Base-by-base conservation (phyloP, 148 eudicot species). In the Polygonum maritimum region DNA sequence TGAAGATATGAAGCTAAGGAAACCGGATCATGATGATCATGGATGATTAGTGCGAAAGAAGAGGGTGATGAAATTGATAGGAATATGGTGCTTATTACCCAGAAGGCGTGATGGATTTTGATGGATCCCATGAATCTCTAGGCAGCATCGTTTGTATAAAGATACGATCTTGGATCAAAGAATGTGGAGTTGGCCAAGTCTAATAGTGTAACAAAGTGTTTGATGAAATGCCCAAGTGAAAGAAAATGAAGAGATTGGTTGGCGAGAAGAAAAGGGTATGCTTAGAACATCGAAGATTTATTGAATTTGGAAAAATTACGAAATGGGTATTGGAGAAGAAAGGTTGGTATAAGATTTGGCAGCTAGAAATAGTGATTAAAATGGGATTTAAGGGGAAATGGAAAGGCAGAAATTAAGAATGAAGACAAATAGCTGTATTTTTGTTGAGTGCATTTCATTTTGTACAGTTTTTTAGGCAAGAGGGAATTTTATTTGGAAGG, bases 111-210 rank as follows among this genome's bases (percentile, higher is more conserved):
- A 76, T 81, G 76, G 54, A 38, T 76, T 65, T 33, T 80, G 78
- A 76, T 77, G 39, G 83, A 86, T 82, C 89, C 92, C 96, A 90
- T 90, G 84, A 86, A 81, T 77, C 55, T 22, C 81, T 41, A 0
- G 14, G n/a, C 40, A 67, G 21, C 71, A 67, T 67, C 45, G 21
- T 67, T 67, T 67, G n/a, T 67, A 36, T 36, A 45, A 67, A 38
- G 44, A 15, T 67, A 5, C 38, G 21, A 1, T 15, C 12, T 67
- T 67, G 7, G 16, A 62, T 62, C 38, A 62, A 10, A 31, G 16
- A 62, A 51, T 51, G 31, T 26, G 31, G 31, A 26, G 31, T 26
- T 26, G 31, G 31, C 31, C 31, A 26, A 26, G 31, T 26, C 1
- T 26, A 26, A 26, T 26, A 26, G 31, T 26, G 1, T 39, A 49